Percentiles rank a stretch among this genome's conserved stretches.
phyloP scores from a whole-genome alignment of 148 eudicot species.

The Silene latifolia region DNA sequence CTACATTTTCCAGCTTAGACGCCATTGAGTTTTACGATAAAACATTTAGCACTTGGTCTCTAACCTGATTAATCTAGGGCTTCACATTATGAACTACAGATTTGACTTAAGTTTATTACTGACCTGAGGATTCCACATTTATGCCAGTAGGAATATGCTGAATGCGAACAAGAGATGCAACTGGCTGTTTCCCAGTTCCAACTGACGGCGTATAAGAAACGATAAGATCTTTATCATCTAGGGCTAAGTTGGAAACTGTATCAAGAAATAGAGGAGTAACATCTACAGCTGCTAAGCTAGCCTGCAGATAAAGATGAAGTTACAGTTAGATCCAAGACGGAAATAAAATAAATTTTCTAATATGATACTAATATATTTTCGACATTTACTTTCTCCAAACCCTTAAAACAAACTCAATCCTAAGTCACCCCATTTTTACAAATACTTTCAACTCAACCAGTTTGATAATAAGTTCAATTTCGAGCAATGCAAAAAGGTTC shows the following conservation, averaged over 20 bases:
- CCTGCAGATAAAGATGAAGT: slow-evolving; percentile 36
- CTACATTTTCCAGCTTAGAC: no score
- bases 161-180: slow-evolving; percentile 35
- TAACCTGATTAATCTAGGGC: no score
- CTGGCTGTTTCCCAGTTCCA: slow-evolving; percentile 26
- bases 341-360: no score
- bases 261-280: slow-evolving; percentile 79
- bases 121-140: slow-evolving; percentile 68
- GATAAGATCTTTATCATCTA: slow-evolving; percentile 55
- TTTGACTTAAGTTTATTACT: slow-evolving; percentile 2
- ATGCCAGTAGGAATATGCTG: slow-evolving; percentile 80
- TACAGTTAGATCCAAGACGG: neutral
- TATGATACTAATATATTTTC: no score
- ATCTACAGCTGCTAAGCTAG: slow-evolving; percentile 60
- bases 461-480: no score
- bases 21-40: no score
- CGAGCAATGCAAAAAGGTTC: no score
- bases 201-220: slow-evolving; percentile 36
- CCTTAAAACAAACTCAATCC: neutral
- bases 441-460: no score
- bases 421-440: no score
- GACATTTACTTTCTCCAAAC: neutral
- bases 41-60: no score
- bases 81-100: neutral
- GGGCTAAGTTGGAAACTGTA: slow-evolving; percentile 40